These are phyloP conservation scores for Diaporthe longicolla DNA, from an alignment of 2,329 filamentous ascomycete species.

Conservation along the genomic window DNA sequence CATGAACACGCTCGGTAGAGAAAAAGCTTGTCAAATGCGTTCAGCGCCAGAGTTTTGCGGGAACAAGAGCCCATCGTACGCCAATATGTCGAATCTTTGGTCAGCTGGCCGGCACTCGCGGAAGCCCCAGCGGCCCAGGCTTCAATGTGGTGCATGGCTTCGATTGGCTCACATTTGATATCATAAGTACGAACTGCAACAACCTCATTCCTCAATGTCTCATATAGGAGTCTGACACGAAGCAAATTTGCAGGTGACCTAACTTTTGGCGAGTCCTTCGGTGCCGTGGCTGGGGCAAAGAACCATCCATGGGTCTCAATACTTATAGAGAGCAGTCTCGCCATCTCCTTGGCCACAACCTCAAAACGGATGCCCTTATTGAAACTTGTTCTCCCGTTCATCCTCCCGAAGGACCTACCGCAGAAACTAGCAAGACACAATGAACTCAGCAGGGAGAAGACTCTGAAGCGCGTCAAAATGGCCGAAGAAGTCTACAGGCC, in stretches of 20 bases:
- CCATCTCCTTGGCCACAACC: background rate
- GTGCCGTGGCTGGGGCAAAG: background rate
- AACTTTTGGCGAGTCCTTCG: background rate
- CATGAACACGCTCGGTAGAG: background rate
- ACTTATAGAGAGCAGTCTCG: background rate
- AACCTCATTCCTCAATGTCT: background rate
- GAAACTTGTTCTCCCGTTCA: background rate
- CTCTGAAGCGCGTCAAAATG: background rate
- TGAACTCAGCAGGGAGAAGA: constrained; percentile 7
- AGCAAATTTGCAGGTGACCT: background rate
- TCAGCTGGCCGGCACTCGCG: background rate
- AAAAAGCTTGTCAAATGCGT: background rate
- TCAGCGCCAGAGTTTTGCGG: background rate
- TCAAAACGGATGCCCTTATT: background rate
- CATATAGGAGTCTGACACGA: background rate
- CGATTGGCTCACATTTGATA: constrained; percentile 4
- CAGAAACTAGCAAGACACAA: constrained; percentile 23
- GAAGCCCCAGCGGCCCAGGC: background rate
- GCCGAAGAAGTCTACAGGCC: background rate
- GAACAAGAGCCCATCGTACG: background rate
- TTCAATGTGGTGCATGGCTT: background rate
- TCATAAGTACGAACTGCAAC: background rate
- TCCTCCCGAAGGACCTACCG: background rate
- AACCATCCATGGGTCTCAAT: background rate
- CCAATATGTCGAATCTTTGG: background rate